These are phyloP conservation scores for Phytopythium delawarense DNA, from an alignment of 352 stramenopile genomes.

Conservation along the genomic window DNA sequence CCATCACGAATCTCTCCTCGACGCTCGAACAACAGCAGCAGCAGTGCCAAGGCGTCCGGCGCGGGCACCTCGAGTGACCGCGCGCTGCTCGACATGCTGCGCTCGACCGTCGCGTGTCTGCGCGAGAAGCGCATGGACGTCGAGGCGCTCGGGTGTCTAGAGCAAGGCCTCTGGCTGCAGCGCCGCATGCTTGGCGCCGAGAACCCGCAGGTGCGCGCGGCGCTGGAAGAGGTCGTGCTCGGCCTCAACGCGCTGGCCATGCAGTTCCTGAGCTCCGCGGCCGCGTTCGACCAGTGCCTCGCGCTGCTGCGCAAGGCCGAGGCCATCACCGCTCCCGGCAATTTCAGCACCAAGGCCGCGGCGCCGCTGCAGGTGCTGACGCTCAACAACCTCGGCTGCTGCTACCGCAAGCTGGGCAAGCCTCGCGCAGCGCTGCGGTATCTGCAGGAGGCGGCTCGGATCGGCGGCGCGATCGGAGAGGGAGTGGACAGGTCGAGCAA, in stretches of 20 bases:
- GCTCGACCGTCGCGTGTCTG: conserved; percentile 57
- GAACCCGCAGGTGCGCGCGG: conserved; percentile 44
- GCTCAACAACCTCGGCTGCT: conserved; percentile 82
- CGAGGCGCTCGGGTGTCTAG: conserved; percentile 65
- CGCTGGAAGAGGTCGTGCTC: conserved; percentile 61
- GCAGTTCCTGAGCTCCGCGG: conserved; percentile 42
- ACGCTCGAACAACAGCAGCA: not conserved
- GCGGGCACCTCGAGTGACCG: conserved; percentile 30
- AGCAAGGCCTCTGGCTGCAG: conserved; percentile 75
- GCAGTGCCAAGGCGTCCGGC: not conserved
- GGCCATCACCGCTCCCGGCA: conserved; percentile 56
- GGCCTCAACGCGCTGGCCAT: conserved; percentile 79
- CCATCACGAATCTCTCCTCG: not conserved
- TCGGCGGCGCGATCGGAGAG: conserved; percentile 25
- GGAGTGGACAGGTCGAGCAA: not conserved
- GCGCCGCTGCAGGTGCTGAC: conserved; percentile 77
- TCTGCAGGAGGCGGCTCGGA: conserved; percentile 58
- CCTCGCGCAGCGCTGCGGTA: conserved; percentile 74
- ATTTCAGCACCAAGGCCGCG: conserved; percentile 43
- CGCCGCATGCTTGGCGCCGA: conserved; percentile 70
- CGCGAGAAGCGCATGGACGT: conserved; percentile 74
- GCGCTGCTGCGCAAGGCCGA: conserved; percentile 71
- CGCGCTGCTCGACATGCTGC: conserved; percentile 68
- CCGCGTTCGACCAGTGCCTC: conserved; percentile 61
- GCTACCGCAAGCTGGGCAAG: conserved; percentile 74